Percentiles rank a stretch among this genome's conserved stretches.
phyloP scores from a whole-genome alignment of 495 filamentous ascomycete species.

The Aspergillus avenaceus region DNA sequence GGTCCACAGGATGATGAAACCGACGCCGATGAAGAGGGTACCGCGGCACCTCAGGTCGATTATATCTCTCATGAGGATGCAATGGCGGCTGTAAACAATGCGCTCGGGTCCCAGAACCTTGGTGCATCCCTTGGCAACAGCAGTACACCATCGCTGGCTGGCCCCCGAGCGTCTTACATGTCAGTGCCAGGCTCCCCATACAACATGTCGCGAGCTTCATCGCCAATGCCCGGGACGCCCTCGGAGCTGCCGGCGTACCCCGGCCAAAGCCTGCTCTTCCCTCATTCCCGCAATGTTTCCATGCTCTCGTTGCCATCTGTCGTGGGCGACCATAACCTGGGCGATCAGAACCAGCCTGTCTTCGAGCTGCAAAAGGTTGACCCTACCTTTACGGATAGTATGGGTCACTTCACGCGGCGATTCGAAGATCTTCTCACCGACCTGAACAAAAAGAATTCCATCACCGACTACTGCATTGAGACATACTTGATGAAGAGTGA shows the following conservation, averaged over 20 bases:
- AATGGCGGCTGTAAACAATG: slow-evolving; percentile 13
- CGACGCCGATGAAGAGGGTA: slow-evolving; percentile 14
- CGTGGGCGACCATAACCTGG: slow-evolving; percentile 57
- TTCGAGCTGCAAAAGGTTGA: slow-evolving; percentile 65
- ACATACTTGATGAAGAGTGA: slow-evolving; percentile 64
- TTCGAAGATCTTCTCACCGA: slow-evolving; percentile 59
- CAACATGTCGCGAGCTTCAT: slow-evolving; percentile 11
- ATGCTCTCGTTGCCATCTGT: slow-evolving; percentile 51
- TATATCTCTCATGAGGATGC: slow-evolving; percentile 20
- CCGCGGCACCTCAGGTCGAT: slow-evolving; percentile 10
- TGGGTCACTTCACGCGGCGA: slow-evolving; percentile 55
- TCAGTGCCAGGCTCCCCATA: slow-evolving; percentile 8
- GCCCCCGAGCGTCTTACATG: slow-evolving; percentile 3
- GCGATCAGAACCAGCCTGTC: slow-evolving; percentile 50
- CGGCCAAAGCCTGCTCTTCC: not conserved
- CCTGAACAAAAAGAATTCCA: slow-evolving; percentile 54
- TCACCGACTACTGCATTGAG: slow-evolving; percentile 63
- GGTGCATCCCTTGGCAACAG: not conserved
- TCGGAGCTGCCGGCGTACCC: not conserved
- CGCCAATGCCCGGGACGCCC: slow-evolving; percentile 5
- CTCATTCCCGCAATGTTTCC: slow-evolving; percentile 39
- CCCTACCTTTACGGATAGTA: slow-evolving; percentile 67
- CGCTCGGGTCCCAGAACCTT: slow-evolving; percentile 13
- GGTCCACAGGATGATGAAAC: slow-evolving; percentile 23
- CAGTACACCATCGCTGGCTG: slow-evolving; percentile 1